A percentile compares a stretch with the other conserved stretches of the same genome.
phyloP scores from a whole-genome alignment of 2,329 filamentous ascomycete species.

The Cytospora mali region DNA sequence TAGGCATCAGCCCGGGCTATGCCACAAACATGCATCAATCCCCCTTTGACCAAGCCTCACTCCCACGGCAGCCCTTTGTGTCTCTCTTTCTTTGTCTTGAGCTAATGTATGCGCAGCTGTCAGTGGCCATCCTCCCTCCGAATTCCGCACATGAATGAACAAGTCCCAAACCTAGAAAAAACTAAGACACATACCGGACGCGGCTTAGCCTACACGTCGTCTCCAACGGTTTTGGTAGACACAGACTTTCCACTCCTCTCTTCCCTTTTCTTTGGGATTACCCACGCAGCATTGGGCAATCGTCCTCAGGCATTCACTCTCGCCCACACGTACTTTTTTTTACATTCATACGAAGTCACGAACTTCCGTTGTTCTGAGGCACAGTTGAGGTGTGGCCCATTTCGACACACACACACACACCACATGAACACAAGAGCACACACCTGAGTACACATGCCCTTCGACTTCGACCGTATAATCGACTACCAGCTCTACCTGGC shows the following conservation, averaged over 20 bases:
- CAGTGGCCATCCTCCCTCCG: no score
- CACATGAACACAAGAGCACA: no score
- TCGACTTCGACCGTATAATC: constrained; percentile 18
- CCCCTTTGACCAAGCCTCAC: neutral
- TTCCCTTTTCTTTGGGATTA: no score
- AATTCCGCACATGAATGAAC: neutral
- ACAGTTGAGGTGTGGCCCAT: neutral
- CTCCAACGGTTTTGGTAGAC: no score
- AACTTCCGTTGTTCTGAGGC: no score
- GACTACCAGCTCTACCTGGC: constrained; percentile 21
- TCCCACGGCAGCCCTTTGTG: neutral
- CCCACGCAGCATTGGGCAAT: no score
- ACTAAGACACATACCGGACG: constrained; percentile 8
- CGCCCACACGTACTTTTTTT: no score
- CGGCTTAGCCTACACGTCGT: constrained; percentile 6
- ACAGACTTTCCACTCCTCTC: no score
- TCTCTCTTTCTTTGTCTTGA: neutral
- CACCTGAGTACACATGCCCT: constrained; percentile 20
- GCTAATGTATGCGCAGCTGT: neutral
- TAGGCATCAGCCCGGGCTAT: neutral
- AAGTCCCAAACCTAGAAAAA: constrained; percentile 1
- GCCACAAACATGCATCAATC: neutral
- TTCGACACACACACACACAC: neutral
- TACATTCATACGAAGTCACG: no score
- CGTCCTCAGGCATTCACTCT: no score